Conservation (phyloP, 139 green algal genomes). For the Coelastrella sp. region DNA sequence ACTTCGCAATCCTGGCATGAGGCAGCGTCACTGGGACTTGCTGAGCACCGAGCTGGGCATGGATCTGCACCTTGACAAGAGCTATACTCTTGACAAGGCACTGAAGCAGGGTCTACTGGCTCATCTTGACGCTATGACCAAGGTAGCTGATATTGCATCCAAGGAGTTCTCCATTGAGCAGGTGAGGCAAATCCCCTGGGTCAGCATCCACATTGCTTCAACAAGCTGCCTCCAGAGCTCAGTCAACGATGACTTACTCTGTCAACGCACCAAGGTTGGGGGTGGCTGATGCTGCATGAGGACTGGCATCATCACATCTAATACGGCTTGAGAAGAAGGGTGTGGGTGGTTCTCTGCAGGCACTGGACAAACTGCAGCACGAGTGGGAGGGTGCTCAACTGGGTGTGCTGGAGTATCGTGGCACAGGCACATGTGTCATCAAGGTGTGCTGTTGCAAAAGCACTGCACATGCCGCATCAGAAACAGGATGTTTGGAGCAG, state of each 20-base stretch:
- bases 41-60: slow-evolving; percentile 57
- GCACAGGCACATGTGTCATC: slow-evolving; percentile 85
- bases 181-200: slow-evolving; percentile 16
- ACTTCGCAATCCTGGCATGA: slow-evolving; percentile 82
- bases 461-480: background rate
- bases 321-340: too few relatives aligned
- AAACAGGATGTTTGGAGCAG: too few relatives aligned
- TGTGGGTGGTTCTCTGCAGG: slow-evolving; percentile 39
- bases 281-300: background rate
- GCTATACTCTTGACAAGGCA: slow-evolving; percentile 67
- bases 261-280: background rate
- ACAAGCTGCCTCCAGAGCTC: too few relatives aligned
- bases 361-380: slow-evolving; percentile 82
- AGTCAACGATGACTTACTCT: background rate
- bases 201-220: too few relatives aligned
- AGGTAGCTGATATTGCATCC: slow-evolving; percentile 74
- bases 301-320: too few relatives aligned
- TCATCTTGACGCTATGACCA: slow-evolving; percentile 72
- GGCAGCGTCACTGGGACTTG: slow-evolving; percentile 81
- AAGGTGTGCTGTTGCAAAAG: slow-evolving; percentile 54
- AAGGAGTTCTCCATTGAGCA: slow-evolving; percentile 88
- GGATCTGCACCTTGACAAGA: slow-evolving; percentile 45
- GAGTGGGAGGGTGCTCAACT: slow-evolving; percentile 83
- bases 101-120: slow-evolving; percentile 70
- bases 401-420: slow-evolving; percentile 77